phyloP scores from a whole-genome alignment of 345 rosid genomes.

The Arabis hirsuta region DNA sequence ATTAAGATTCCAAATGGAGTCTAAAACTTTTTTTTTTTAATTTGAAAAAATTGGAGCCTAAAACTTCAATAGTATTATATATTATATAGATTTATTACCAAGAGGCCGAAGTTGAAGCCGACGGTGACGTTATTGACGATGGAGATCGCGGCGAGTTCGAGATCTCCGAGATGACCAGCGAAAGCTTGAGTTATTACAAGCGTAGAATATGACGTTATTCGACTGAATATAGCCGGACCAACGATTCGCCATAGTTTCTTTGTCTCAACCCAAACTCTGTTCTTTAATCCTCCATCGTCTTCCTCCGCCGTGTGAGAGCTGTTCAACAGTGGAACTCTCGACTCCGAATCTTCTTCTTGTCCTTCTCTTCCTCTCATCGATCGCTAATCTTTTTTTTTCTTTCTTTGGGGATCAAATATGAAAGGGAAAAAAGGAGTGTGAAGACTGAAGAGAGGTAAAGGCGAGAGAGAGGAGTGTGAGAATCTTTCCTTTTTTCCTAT shows the following conservation, averaged over 20 bases:
- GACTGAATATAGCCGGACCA: conserved; percentile 84
- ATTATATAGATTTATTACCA: neutral
- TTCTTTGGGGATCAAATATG: neutral
- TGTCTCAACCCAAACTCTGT: conserved; percentile 69
- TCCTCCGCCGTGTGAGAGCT: conserved; percentile 36
- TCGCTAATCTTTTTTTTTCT: neutral
- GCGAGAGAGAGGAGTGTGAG: neutral
- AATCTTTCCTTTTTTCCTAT: too few species aligned
- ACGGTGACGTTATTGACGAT: conserved; percentile 12
- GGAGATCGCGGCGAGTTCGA: neutral
- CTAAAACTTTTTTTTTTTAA: too few species aligned
- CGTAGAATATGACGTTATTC: conserved; percentile 78
- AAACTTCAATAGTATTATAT: neutral
- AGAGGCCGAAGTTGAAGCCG: conserved; percentile 72
- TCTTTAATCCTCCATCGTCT: conserved; percentile 38
- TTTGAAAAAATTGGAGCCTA: too few species aligned
- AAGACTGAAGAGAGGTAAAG: conserved; percentile 20
- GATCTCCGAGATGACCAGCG: conserved; percentile 1
- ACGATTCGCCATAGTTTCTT: conserved; percentile 85
- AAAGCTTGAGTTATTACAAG: conserved; percentile 51
- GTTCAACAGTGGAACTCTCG: conserved; percentile 29
- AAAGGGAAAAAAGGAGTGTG: neutral
- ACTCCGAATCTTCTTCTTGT: conserved; percentile 30
- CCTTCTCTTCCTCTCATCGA: conserved; percentile 36
- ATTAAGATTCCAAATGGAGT: too few species aligned